Conservation (phyloP, 2,329 filamentous ascomycete species). For the Pezicula carpinea region DNA sequence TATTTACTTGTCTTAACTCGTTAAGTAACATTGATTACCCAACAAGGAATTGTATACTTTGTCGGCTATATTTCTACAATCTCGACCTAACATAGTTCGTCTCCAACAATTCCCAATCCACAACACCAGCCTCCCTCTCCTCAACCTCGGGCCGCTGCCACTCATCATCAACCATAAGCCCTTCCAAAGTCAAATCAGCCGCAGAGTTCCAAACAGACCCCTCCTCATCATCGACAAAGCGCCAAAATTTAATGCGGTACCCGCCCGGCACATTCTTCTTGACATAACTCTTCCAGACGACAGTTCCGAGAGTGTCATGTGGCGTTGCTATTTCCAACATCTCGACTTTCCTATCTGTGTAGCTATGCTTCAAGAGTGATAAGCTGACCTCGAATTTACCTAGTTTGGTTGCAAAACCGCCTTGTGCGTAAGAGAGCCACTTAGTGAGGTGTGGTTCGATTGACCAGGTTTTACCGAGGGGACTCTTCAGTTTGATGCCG, state of each 20-base stretch:
- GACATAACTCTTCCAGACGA: conserved; percentile 22
- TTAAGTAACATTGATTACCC: no score
- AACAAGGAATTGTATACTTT: no score
- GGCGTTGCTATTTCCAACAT: conserved; percentile 24
- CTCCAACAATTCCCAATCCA: conserved; percentile 20
- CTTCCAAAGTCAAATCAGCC: neutral
- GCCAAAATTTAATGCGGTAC: conserved; percentile 8
- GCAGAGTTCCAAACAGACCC: conserved; percentile 8
- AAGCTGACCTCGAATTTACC: conserved; percentile 31
- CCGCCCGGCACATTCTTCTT: conserved; percentile 6
- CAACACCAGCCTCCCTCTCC: conserved; percentile 17
- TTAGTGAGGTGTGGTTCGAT: conserved; percentile 35
- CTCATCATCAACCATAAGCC: conserved; percentile 15
- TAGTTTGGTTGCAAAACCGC: conserved; percentile 32
- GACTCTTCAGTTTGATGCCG: conserved; percentile 34
- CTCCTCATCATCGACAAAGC: conserved; percentile 13
- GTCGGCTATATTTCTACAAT: no score
- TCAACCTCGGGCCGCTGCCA: conserved; percentile 16
- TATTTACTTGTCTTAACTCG: no score
- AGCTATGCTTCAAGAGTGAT: conserved; percentile 11
- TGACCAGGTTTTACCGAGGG: conserved; percentile 32
- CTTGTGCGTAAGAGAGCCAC: conserved; percentile 31
- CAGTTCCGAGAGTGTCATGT: conserved; percentile 16
- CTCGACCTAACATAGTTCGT: conserved; percentile 6
- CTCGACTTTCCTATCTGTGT: conserved; percentile 15